Base-by-base conservation (phyloP, 2,329 filamentous ascomycete species). In the Cephalotrichum gorgonifer region DNA sequence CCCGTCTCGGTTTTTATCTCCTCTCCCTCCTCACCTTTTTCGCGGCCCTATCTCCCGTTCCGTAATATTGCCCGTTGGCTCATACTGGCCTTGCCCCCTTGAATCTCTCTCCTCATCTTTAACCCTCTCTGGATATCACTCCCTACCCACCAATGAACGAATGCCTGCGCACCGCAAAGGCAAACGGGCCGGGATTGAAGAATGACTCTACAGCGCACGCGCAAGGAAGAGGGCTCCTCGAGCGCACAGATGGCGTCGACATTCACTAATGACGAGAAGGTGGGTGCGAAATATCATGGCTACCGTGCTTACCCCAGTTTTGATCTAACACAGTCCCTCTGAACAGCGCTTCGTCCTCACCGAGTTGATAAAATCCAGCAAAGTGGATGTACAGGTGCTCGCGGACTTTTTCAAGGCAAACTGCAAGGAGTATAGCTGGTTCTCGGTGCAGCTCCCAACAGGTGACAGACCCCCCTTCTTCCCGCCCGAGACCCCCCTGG, bases 281-380 rank as follows among this genome's bases (percentile, higher is more conserved):
- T 77, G 66, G 50, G 63, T 58, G 33, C 52, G 6, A n/a, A n/a
- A 20, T 39, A 2, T 11, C 8, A 20, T 8, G 35, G 22, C 8
- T 20, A 49, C 50, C 48, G 47, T 33, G n/a, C 39, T 17, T 26
- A 49, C 44, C 47, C 39, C 26, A 33, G 3, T 41, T 15, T n/a
- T 48, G 33, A 43, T 41, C 53, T 53, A 43, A 53, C 44, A 20
- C 38, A 22, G 31, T 15, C 11, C 26, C 23, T 20, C 33, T 22
- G n/a, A 20, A 17, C 35, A 80, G 76, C 74, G 75, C 53, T 78
- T 78, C 57, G 64, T 79, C 52, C 68, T 80, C 50, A 73, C 69
- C 50, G 76, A 80, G 61, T 74, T 79, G 56, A 73, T 80, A 61
- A 80, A 79, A 56, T 68, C 67, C 52, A 79, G 75, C 63, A 61